Evolutionary conservation across 805 yeast genomes (phyloP), one percentile per base, ranked within the genome.

Genomic region (Geotrichum ghanense): DNA sequence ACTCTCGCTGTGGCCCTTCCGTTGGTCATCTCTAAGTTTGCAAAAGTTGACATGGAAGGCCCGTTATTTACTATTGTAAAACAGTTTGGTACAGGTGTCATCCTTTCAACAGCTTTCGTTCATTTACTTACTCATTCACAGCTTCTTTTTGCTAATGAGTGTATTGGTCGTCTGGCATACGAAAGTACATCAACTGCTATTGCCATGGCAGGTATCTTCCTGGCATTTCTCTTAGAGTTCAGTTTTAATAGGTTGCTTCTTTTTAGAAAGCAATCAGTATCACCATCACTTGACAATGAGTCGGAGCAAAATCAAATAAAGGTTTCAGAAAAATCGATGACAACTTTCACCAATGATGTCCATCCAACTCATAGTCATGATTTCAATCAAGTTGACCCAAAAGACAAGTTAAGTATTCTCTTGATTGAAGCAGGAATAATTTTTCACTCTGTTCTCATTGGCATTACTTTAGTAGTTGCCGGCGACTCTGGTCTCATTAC

Each of bases 1-100:
- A 61, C 59, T 1, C 48, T 66, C 42, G 71, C 69, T 2, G 55
- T 64, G 14, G 59, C 61, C 45, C 59, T 62, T 24, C 71, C 71
- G 3, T 49, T 66, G 20, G 44, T 63, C 24, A 50, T 62, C 4
- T 56, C 56, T 19, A 48, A 56, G 12, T 20, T 48, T 12, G 37
- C 47, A 24, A 48, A 46, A 22, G n/a, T 48, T 17, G 37, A 43
- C 35, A 42, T 43, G 23, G 46, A 48, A 19, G 46, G 48, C 6
- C 17, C 41, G 5, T 42, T 59, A 19, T 43, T 57, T 22, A 46
- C 81, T 58, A 60, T 78, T 43, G 79, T 84, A 44, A 83, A 81
- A 56, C 83, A 73, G 63, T 84, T 84, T 59, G 94, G 94, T 50
- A 80, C 89, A 2, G 94, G 94, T 47, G 90, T 84, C 43, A 84